phyloP scores from a whole-genome alignment of 768 basidiomycete genomes.

The Pleurotus giganteus region DNA sequence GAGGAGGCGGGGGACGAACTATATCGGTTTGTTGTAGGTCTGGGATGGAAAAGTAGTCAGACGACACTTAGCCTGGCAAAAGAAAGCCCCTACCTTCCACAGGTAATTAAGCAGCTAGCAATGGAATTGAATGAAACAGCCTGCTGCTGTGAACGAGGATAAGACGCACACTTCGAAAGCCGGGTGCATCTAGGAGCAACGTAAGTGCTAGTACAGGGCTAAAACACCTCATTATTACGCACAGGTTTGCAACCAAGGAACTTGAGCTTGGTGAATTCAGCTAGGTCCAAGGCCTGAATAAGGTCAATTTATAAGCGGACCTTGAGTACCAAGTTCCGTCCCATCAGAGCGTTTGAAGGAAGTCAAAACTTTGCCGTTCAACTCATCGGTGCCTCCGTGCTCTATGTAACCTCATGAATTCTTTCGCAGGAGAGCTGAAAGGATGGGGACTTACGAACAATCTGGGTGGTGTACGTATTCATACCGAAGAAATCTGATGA shows the following conservation, averaged over 20 bases:
- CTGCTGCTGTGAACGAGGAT: too few species aligned
- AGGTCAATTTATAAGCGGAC: slow-evolving; percentile 25
- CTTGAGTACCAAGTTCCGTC: slow-evolving; percentile 56
- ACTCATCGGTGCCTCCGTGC: slow-evolving; percentile 54
- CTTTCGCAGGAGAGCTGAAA: background rate
- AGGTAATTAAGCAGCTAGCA: slow-evolving; percentile 62
- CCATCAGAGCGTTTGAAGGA: slow-evolving; percentile 57
- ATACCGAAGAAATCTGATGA: slow-evolving; percentile 69
- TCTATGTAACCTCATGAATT: slow-evolving; percentile 25
- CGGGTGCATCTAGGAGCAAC: slow-evolving; percentile 43
- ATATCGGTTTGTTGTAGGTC: slow-evolving; percentile 49
- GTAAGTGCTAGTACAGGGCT: background rate
- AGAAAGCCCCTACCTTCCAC: slow-evolving; percentile 45
- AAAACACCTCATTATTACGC: slow-evolving; percentile 17
- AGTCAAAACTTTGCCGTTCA: slow-evolving; percentile 51
- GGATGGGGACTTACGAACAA: slow-evolving; percentile 43
- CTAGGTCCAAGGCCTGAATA: background rate
- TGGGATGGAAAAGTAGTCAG: slow-evolving; percentile 11
- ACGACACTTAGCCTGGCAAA: background rate
- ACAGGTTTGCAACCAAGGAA: slow-evolving; percentile 62
- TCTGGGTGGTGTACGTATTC: slow-evolving; percentile 63
- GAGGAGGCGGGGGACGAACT: slow-evolving; percentile 28
- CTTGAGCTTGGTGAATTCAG: slow-evolving; percentile 39
- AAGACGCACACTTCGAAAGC: slow-evolving; percentile 51
- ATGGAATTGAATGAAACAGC: too few species aligned